phyloP scores from a whole-genome alignment of 2,329 filamentous ascomycete genomes.

The Pleoardoris graminearum region DNA sequence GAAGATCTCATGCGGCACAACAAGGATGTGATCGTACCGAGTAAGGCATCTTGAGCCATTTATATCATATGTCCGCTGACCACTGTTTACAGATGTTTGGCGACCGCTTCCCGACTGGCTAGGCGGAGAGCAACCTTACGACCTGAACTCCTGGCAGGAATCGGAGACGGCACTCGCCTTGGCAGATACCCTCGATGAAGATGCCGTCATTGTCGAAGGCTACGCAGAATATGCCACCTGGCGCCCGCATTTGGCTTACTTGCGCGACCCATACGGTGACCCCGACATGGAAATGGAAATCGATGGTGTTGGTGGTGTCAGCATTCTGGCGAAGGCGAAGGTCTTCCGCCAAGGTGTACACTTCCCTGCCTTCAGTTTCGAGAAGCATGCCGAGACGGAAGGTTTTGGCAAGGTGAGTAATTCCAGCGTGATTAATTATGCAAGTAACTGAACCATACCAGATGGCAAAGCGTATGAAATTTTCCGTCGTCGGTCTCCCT shows the following conservation, averaged over 20 bases:
- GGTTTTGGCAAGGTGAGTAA: slow-evolving; percentile 88
- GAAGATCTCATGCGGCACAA: slow-evolving; percentile 99
- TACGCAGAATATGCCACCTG: slow-evolving; percentile 99
- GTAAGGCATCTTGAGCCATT: slow-evolving; percentile 60
- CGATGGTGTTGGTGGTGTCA: slow-evolving; percentile 95
- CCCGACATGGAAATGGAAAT: slow-evolving; percentile 99
- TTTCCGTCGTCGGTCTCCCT: slow-evolving; percentile 90
- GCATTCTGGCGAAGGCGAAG: slow-evolving; percentile 92
- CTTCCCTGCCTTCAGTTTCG: slow-evolving; percentile 97
- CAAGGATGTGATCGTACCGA: slow-evolving; percentile 97
- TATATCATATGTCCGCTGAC: slow-evolving; percentile 19
- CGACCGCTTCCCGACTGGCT: slow-evolving; percentile 98
- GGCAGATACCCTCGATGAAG: slow-evolving; percentile 93
- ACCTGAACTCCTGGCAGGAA: slow-evolving; percentile 98
- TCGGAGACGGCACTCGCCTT: slow-evolving; percentile 93
- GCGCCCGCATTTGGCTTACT: slow-evolving; percentile 94
- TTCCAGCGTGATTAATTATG: neutral
- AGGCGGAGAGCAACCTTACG: slow-evolving; percentile 96
- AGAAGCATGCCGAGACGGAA: slow-evolving; percentile 98
- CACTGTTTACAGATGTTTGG: slow-evolving; percentile 71
- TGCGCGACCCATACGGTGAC: slow-evolving; percentile 94
- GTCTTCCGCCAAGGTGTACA: slow-evolving; percentile 95
- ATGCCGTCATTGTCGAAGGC: slow-evolving; percentile 97
- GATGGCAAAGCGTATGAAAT: slow-evolving; percentile 98
- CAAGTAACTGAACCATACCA: slow-evolving; percentile 48